Base-by-base conservation (phyloP, 2,329 filamentous ascomycete species). In the Diaporthe caulivora region DNA sequence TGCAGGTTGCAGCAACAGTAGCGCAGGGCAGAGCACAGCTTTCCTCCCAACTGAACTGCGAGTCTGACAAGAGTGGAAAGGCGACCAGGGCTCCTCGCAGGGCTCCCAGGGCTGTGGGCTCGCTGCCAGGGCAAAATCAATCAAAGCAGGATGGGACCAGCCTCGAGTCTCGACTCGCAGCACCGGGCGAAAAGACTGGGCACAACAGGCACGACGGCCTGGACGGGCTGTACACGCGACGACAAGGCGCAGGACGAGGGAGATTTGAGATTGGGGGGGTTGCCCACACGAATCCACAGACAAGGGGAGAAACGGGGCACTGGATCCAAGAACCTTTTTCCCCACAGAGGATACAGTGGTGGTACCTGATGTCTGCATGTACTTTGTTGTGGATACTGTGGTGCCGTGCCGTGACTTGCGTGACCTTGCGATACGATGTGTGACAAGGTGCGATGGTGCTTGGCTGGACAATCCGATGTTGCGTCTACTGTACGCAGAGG, bases 211-310 rank as follows among this genome's bases (percentile, higher is more conserved):
- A 42, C 34, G n/a, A n/a, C n/a, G n/a, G n/a, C n/a, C n/a, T n/a
- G 40, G n/a, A 57, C 37, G 6, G 37, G 26, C 40, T 37, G 42
- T 53, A 71, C 47, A 62, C 57, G 57, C 57, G 57, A 44, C 57
- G 57, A 60, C 57, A 69, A 55, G 65, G 49, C 51, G 51, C 47
- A 69, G 65, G 47, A 37, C 37, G 62, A 65, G 62, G 62, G 62
- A 65, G 62, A 65, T 51, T 65, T 65, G 62, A 51, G 62, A 65
- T 65, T 65, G 44, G 60, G 60, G 60, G 60, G 62, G 62, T 65
- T 65, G 62, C 7, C 62, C 62, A 65, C 62, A 26, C 29, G 62
- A 65, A 51, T 65, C 62, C 62, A 65, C 62, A 49, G 62, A 65
- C 44, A 65, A 44, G 62, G 26, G 44, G 42, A 65, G 62, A 65